These are phyloP conservation scores for Aspergillus fischeri DNA, from an alignment of 2,329 filamentous ascomycete genomes.

Conservation along the genomic window DNA sequence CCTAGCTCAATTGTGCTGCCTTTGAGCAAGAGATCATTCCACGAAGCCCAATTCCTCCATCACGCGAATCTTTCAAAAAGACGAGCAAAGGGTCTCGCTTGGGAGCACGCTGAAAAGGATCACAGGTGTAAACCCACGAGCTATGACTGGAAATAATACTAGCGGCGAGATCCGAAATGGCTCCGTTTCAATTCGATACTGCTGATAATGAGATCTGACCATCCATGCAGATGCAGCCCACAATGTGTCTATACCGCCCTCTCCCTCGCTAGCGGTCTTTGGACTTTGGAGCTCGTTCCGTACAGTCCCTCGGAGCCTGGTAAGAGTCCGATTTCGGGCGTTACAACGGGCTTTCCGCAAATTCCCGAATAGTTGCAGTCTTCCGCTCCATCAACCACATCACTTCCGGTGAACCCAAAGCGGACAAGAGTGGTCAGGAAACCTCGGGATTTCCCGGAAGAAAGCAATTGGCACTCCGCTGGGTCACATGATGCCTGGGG, in stretches of 20 bases:
- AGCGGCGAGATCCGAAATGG: neutral
- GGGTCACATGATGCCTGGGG: slow-evolving; percentile 23
- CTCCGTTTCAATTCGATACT: neutral
- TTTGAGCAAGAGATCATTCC: neutral
- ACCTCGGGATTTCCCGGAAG: slow-evolving; percentile 23
- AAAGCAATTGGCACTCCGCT: slow-evolving; percentile 18
- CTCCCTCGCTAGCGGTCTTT: neutral
- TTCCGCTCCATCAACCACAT: slow-evolving; percentile 10
- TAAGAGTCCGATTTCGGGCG: slow-evolving; percentile 14
- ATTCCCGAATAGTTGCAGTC: slow-evolving; percentile 17
- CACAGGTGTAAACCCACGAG: neutral
- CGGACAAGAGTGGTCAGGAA: slow-evolving; percentile 20
- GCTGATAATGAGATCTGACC: neutral
- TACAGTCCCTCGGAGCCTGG: neutral
- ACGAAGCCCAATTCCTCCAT: neutral
- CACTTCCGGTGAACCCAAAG: slow-evolving; percentile 30
- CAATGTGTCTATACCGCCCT: neutral
- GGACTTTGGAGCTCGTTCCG: neutral
- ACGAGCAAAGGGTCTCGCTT: neutral
- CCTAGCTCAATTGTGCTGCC: neutral
- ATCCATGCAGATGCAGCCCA: neutral
- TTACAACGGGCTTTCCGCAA: slow-evolving; percentile 9
- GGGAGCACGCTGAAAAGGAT: neutral
- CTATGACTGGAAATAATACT: neutral
- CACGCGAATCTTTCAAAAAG: neutral